Percentiles rank a stretch among this genome's conserved stretches.
Evolutionary conservation across 148 eudicot species (phyloP).

Genomic region (Polygonum maritimum): DNA sequence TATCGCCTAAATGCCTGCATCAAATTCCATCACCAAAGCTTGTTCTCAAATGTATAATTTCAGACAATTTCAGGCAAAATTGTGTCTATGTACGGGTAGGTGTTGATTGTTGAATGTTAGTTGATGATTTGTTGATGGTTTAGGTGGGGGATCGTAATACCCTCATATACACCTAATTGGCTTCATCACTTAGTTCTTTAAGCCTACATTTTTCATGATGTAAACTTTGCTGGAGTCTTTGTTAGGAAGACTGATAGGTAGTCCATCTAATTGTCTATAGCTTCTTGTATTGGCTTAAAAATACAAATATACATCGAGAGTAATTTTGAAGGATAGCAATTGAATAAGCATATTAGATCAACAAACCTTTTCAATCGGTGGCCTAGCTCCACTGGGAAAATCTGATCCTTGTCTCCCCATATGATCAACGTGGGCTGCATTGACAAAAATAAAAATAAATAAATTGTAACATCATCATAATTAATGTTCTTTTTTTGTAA

Average conservation of each 20-base stretch:
- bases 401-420: conserved; percentile 78
- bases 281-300: neutral
- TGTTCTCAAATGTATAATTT: too few relatives aligned
- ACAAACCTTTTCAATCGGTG: conserved; percentile 57
- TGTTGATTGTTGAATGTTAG: too few relatives aligned
- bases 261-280: neutral
- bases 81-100: too few relatives aligned
- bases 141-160: too few relatives aligned
- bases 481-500: neutral
- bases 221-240: neutral
- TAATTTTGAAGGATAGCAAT: neutral
- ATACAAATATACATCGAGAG: neutral
- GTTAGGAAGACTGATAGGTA: neutral
- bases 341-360: neutral
- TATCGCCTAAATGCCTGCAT: conserved; percentile 70
- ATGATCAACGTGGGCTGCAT: conserved; percentile 71
- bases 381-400: conserved; percentile 70
- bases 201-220: too few relatives aligned
- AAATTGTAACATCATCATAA: neutral
- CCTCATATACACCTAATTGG: too few relatives aligned
- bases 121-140: too few relatives aligned
- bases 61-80: too few relatives aligned
- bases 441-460: neutral
- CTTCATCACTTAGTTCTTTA: too few relatives aligned
- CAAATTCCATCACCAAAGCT: neutral